phyloP scores from a whole-genome alignment of 768 basidiomycete genomes.

The Hericium coralloides region DNA sequence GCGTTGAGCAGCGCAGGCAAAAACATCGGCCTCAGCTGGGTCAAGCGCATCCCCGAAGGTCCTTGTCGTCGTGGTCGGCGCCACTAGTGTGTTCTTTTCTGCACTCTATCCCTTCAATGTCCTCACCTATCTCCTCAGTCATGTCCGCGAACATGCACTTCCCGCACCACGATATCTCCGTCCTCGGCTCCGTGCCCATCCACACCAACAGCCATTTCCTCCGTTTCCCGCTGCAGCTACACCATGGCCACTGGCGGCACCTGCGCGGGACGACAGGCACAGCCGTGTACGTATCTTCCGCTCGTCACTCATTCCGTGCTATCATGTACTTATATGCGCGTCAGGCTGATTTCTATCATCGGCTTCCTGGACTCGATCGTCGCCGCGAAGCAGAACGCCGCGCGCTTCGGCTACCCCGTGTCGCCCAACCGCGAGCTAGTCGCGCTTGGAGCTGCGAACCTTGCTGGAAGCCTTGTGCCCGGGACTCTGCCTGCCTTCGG shows the following conservation, averaged over 20 bases:
- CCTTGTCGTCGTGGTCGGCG: slow-evolving; percentile 72
- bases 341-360: slow-evolving; percentile 67
- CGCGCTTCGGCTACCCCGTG: slow-evolving; percentile 80
- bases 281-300: slow-evolving; percentile 46
- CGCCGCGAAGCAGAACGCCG: slow-evolving; percentile 87
- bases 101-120: not conserved
- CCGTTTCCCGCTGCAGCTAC: slow-evolving; percentile 55
- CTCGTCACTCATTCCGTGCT: not conserved
- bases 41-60: slow-evolving; percentile 89
- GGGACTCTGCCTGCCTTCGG: slow-evolving; percentile 91
- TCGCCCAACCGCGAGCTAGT: slow-evolving; percentile 94
- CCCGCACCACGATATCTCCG: slow-evolving; percentile 72
- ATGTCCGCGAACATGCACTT: slow-evolving; percentile 61
- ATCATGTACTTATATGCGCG: not conserved
- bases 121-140: slow-evolving; percentile 31
- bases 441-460: slow-evolving; percentile 80
- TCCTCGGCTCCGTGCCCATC: slow-evolving; percentile 73
- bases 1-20: not conserved
- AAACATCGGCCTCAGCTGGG: slow-evolving; percentile 27
- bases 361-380: slow-evolving; percentile 95
- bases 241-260: slow-evolving; percentile 26
- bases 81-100: slow-evolving; percentile 55
- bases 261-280: slow-evolving; percentile 78
- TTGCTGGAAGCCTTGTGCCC: slow-evolving; percentile 70
- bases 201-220: slow-evolving; percentile 50